Percentiles rank a stretch among this genome's conserved stretches.
These are phyloP conservation scores for Aureobasidium melanogenum DNA, from an alignment of 2,329 filamentous ascomycete species.

Conservation along the genomic window DNA sequence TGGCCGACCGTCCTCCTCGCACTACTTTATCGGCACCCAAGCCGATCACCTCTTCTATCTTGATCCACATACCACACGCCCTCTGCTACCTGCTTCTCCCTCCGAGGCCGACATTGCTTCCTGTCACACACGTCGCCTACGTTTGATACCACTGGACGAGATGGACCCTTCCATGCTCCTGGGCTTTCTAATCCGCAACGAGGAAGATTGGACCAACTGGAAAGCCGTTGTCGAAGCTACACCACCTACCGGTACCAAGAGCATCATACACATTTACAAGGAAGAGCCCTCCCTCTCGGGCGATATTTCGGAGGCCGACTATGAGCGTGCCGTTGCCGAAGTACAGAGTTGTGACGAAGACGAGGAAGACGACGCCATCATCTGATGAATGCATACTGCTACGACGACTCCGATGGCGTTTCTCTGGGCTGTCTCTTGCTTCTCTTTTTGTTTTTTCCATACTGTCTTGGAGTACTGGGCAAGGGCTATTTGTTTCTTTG, in stretches of 20 bases:
- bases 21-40: conserved; percentile 66
- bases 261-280: conserved; percentile 76
- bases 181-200: conserved; percentile 75
- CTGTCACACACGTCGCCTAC: conserved; percentile 79
- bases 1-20: conserved; percentile 82
- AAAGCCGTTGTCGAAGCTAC: conserved; percentile 43
- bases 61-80: conserved; percentile 81
- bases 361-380: conserved; percentile 27
- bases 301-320: conserved; percentile 14
- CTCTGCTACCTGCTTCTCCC: conserved; percentile 53
- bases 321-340: conserved; percentile 64
- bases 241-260: conserved; percentile 32
- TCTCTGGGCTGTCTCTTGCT: not conserved
- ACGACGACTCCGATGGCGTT: conserved; percentile 9
- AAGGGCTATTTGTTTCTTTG: not conserved
- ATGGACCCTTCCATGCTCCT: conserved; percentile 99
- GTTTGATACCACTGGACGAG: conserved; percentile 74
- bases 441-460: not conserved
- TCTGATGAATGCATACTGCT: conserved; percentile 1
- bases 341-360: conserved; percentile 79
- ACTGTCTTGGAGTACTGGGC: not conserved
- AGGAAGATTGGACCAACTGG: conserved; percentile 80
- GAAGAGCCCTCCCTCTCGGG: conserved; percentile 48
- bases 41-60: conserved; percentile 84
- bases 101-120: conserved; percentile 65